Evolutionary conservation across 306 rosid genomes (phyloP).

Genomic region (Begonia loranthoides): DNA sequence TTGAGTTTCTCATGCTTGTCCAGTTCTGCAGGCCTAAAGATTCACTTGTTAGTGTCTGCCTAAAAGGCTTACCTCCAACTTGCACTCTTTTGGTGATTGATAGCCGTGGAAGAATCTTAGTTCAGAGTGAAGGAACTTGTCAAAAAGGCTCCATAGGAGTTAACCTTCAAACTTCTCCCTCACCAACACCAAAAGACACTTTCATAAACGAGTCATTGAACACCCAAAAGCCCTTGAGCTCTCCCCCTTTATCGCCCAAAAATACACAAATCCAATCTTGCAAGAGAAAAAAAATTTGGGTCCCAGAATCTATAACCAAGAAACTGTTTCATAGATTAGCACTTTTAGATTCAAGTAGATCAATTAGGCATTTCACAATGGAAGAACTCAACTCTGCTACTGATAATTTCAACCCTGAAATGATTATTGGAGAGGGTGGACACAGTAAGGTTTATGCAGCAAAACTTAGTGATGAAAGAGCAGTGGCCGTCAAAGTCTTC

Average conservation of each 20-base stretch:
- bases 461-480: conserved; percentile 16
- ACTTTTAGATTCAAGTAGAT: conserved; percentile 15
- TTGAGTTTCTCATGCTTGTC: background rate
- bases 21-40: conserved; percentile 22
- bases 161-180: conserved; percentile 14
- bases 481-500: conserved; percentile 29
- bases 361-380: conserved; percentile 16
- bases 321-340: conserved; percentile 18
- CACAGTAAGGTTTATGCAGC: conserved; percentile 26
- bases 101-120: conserved; percentile 19
- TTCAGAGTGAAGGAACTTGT: conserved; percentile 26
- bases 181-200: conserved; percentile 7
- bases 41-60: conserved; percentile 15
- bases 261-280: background rate
- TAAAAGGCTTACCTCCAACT: conserved; percentile 31
- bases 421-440: conserved; percentile 31
- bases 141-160: conserved; percentile 26
- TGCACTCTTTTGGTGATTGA: conserved; percentile 32
- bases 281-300: conserved; percentile 8
- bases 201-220: conserved; percentile 2
- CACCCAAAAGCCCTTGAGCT: conserved; percentile 16
- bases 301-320: conserved; percentile 6
- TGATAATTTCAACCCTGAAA: conserved; percentile 19
- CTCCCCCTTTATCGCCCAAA: conserved; percentile 10
- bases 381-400: conserved; percentile 23